Evolutionary conservation across 164 flowering plant species (phyloP).

Genomic region (Aristolochia contorta): DNA sequence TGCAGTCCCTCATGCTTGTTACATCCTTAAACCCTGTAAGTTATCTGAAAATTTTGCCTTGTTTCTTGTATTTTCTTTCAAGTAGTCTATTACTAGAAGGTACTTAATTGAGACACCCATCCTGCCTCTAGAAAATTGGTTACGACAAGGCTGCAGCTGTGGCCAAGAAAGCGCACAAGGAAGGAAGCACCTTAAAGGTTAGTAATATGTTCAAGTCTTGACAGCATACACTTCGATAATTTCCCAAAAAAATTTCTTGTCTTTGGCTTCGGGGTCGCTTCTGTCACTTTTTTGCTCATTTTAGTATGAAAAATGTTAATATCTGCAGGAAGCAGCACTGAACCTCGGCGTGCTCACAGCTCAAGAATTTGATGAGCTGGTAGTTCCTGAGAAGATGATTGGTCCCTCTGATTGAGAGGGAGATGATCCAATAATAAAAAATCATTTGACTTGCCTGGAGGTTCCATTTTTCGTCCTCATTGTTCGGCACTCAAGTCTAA

Average conservation of each 20-base stretch:
- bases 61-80: neutral
- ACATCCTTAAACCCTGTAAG: slow-evolving; percentile 96
- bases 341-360: slow-evolving; percentile 59
- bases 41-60: slow-evolving; percentile 3
- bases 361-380: slow-evolving; percentile 81
- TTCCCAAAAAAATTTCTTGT: neutral
- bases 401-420: slow-evolving; percentile 47
- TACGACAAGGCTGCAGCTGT: slow-evolving; percentile 98
- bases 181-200: slow-evolving; percentile 86
- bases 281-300: neutral
- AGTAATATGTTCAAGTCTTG: neutral
- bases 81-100: neutral
- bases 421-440: neutral
- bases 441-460: neutral
- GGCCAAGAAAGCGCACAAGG: slow-evolving; percentile 98
- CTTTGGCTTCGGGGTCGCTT: neutral
- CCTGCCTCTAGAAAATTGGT: slow-evolving; percentile 72
- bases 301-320: slow-evolving; percentile 3
- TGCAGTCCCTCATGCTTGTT: slow-evolving; percentile 99
- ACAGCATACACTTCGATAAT: no score
- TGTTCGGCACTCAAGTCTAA: neutral
- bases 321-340: slow-evolving; percentile 73
- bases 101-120: no score
- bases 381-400: slow-evolving; percentile 96
- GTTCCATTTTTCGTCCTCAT: neutral